Base-by-base conservation (phyloP, 352 stramenopile species). In the Globisporangium middletonii region DNA sequence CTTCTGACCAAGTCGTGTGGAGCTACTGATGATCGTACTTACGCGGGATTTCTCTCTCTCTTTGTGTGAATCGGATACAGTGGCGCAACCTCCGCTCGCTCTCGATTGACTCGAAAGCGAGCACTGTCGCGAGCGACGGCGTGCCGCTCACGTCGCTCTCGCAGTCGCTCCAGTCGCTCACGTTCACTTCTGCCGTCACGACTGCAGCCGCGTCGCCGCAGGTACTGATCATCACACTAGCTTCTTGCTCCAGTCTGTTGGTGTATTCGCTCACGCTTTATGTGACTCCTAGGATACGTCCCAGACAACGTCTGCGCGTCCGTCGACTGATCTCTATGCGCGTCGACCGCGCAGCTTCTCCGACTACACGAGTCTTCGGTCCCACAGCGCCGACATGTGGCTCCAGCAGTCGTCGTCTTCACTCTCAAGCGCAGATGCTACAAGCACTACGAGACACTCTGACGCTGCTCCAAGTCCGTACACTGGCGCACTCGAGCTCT, bases 311-410 rank as follows among this genome's bases (percentile, higher is more conserved):
- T 38, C 33, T 7, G 12, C 33, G 7, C 33, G 33, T 38, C 7
- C 33, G 15, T 0, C 47, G 9, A 26, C 23, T 41, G 47, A 26
- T 19, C 19, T 70, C 50, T 67, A 66, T 23, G 16, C 59, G 1
- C 60, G 45, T 27, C 65, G 78, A 5, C 75, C 75, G 15, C 75
- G 79, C 8, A 91, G 81, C 48, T 88, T 77, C 50, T 91, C 81
- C 12, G 79, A 91, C 56, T 91, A 89, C 55, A 72, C 75, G 57
- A 70, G 67, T 8, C 57, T 87, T 8, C 63, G 63, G 0, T 65
- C 69, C 4, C 53, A 63, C 57, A 61, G 11, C 50, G 55, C 26
- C 37, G 54, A 26, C 59, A 64, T 49, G 23, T 60, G 42, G 50
- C 50, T 41, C 26, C 43, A 58, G 27, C 51, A 23, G 5, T 52